phyloP scores from a whole-genome alignment of 768 basidiomycete species.

The Mycena epipterygia region DNA sequence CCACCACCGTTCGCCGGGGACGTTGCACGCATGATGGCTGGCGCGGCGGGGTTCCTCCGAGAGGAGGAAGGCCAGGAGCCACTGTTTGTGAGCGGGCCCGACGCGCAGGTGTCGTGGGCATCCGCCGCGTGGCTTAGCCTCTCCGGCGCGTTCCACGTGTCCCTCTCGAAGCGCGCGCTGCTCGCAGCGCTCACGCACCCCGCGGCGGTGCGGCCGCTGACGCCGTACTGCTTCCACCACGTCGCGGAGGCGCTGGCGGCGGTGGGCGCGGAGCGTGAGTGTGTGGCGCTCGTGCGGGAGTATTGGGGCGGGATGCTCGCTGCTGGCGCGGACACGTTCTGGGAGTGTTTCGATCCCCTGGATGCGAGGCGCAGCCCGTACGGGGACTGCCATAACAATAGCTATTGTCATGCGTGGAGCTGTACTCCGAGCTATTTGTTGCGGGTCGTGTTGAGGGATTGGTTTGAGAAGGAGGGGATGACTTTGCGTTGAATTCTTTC shows the following conservation, averaged over 20 bases:
- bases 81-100: constrained; percentile 16
- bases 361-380: constrained; percentile 14
- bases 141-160: constrained; percentile 7
- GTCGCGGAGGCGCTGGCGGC: constrained; percentile 6
- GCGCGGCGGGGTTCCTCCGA: constrained; percentile 9
- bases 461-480: constrained; percentile 15
- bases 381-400: constrained; percentile 12
- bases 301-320: constrained; percentile 18
- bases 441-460: constrained; percentile 14
- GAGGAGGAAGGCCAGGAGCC: constrained; percentile 10
- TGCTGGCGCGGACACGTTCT: constrained; percentile 15
- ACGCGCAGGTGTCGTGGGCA: constrained; percentile 11
- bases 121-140: constrained; percentile 14
- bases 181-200: constrained; percentile 14
- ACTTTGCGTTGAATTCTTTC: too few relatives aligned
- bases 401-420: constrained; percentile 21
- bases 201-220: constrained; percentile 10
- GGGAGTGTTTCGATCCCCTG: constrained; percentile 16
- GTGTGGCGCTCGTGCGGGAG: constrained; percentile 1
- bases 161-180: constrained; percentile 12
- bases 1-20: constrained; percentile 4
- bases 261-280: constrained; percentile 13
- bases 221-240: constrained; percentile 19
- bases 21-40: neutral
- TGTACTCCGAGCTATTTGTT: constrained; percentile 15